Percentiles rank a stretch among this genome's conserved stretches.
Conservation (phyloP, 2,329 filamentous ascomycete species). For the Trichoderma sp. region DNA sequence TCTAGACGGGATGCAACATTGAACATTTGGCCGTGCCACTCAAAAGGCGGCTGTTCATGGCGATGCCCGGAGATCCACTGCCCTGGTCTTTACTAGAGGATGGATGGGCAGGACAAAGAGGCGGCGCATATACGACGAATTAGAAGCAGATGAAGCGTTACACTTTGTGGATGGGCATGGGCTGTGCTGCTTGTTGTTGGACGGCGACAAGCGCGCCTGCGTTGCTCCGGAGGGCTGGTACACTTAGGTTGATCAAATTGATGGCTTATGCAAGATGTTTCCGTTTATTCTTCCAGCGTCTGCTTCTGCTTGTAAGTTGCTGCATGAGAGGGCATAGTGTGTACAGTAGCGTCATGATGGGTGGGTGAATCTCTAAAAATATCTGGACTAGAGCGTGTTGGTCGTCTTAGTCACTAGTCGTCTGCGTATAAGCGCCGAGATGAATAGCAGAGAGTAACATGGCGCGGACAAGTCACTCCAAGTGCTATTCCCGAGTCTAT, state of each 20-base stretch:
- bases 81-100: neutral
- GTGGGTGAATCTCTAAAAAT: neutral
- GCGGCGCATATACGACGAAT: conserved; percentile 7
- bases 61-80: neutral
- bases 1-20: neutral
- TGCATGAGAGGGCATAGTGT: neutral
- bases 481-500: neutral
- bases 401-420: neutral
- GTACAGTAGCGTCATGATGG: neutral
- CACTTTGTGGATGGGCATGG: neutral
- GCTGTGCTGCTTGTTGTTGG: neutral
- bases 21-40: neutral
- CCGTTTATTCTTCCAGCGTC: neutral
- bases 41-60: neutral
- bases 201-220: neutral
- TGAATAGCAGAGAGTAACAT: neutral
- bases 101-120: neutral
- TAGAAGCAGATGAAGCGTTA: neutral
- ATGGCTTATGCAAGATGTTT: neutral
- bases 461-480: neutral
- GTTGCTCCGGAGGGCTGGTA: neutral
- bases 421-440: neutral
- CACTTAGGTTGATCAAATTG: neutral
- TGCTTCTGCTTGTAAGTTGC: neutral
- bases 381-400: neutral